phyloP scores from a whole-genome alignment of 257 asterid genomes.

The Lithospermum erythrorhizon region DNA sequence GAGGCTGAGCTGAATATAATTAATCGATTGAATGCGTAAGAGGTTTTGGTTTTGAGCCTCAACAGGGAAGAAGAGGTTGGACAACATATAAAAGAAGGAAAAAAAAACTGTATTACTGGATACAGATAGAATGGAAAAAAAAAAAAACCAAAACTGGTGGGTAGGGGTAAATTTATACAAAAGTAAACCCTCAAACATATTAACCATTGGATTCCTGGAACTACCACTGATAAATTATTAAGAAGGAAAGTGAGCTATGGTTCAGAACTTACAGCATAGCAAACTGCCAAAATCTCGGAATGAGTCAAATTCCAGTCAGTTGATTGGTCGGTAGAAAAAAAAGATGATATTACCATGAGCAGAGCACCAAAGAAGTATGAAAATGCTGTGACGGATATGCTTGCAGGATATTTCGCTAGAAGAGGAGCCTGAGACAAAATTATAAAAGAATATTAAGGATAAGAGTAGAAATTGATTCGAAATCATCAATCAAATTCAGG shows the following conservation, averaged over 20 bases:
- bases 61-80: too few relatives aligned
- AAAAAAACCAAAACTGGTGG: too few relatives aligned
- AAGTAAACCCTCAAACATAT: neutral
- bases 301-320: conserved; percentile 65
- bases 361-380: conserved; percentile 69
- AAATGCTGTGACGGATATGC: conserved; percentile 81
- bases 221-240: too few relatives aligned
- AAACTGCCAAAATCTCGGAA: conserved; percentile 69
- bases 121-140: too few relatives aligned
- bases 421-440: conserved; percentile 64
- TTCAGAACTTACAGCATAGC: conserved; percentile 71
- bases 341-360: conserved; percentile 55
- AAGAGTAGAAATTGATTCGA: neutral
- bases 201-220: neutral
- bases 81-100: too few relatives aligned
- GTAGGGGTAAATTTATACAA: too few relatives aligned
- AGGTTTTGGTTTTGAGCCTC: too few relatives aligned
- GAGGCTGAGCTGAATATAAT: too few relatives aligned
- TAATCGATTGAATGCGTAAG: too few relatives aligned
- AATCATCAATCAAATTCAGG: too few relatives aligned
- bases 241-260: neutral
- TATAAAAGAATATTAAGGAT: neutral
- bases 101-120: too few relatives aligned
- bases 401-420: conserved; percentile 79
- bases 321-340: conserved; percentile 39